phyloP scores from a whole-genome alignment of 805 yeast genomes.

The Pichia exigua region DNA sequence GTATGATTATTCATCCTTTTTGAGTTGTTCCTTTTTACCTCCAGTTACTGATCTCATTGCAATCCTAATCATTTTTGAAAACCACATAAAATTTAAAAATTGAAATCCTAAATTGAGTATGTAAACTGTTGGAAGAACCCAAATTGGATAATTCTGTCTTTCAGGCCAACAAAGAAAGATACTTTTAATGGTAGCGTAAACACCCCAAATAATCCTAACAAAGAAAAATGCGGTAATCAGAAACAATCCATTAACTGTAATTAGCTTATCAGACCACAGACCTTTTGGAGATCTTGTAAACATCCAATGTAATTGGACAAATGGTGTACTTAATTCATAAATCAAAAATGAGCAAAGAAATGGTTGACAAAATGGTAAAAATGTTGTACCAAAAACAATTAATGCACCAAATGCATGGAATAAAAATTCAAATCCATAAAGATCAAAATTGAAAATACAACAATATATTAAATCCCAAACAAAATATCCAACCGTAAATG shows the following conservation, averaged over 20 bases:
- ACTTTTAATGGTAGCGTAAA: constrained; percentile 57
- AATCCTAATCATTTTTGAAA: constrained; percentile 70
- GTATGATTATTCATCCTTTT: background rate
- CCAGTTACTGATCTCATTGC: constrained; percentile 30
- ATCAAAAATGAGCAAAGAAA: constrained; percentile 76
- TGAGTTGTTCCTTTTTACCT: background rate
- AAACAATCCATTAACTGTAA: constrained; percentile 62
- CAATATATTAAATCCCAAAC: constrained; percentile 84
- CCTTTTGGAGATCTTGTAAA: constrained; percentile 69
- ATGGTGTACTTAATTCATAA: constrained; percentile 89
- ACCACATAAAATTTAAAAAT: constrained; percentile 75
- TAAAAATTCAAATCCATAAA: constrained; percentile 77
- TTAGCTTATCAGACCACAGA: constrained; percentile 44
- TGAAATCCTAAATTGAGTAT: constrained; percentile 56
- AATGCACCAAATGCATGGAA: constrained; percentile 81
- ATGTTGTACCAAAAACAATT: constrained; percentile 56
- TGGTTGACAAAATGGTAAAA: constrained; percentile 70
- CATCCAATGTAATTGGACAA: constrained; percentile 92
- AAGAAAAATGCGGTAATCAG: constrained; percentile 64
- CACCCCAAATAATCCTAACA: constrained; percentile 84
- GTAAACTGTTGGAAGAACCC: constrained; percentile 45
- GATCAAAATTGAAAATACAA: constrained; percentile 40
- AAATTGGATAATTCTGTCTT: constrained; percentile 34
- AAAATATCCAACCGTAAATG: constrained; percentile 79
- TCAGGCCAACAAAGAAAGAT: constrained; percentile 37